phyloP scores from a whole-genome alignment of 495 filamentous ascomycete species.

The Pseudoneurospora amorphoporcata region DNA sequence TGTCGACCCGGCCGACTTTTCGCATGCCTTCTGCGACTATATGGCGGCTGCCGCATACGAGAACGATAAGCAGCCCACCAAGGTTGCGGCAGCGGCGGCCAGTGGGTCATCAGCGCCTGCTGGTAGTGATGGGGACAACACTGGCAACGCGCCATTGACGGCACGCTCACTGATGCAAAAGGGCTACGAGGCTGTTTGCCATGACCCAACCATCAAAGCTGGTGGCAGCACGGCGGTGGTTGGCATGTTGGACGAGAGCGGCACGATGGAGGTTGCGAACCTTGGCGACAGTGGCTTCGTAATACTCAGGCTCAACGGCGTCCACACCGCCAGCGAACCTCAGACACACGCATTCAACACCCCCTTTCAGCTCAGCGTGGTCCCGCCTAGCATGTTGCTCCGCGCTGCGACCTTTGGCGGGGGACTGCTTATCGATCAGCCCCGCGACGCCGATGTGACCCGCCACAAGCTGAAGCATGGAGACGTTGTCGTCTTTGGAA shows the following conservation, averaged over 20 bases:
- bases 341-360: slow-evolving; percentile 98
- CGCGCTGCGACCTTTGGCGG: slow-evolving; percentile 75
- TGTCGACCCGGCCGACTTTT: slow-evolving; percentile 90
- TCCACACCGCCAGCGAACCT: slow-evolving; percentile 69
- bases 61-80: slow-evolving; percentile 22
- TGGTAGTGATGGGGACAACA: neutral
- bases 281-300: slow-evolving; percentile 97
- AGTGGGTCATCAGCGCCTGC: slow-evolving; percentile 12
- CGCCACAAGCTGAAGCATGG: slow-evolving; percentile 71
- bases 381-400: slow-evolving; percentile 65
- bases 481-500: slow-evolving; percentile 83
- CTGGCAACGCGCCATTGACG: slow-evolving; percentile 25
- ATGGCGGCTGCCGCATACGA: slow-evolving; percentile 67
- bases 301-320: slow-evolving; percentile 68
- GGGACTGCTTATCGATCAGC: slow-evolving; percentile 66
- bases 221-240: slow-evolving; percentile 89
- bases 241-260: slow-evolving; percentile 57
- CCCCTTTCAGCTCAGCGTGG: slow-evolving; percentile 84
- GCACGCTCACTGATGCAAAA: slow-evolving; percentile 66
- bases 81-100: neutral
- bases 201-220: slow-evolving; percentile 59
- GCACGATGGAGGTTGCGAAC: slow-evolving; percentile 77
- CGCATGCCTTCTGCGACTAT: slow-evolving; percentile 84
- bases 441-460: slow-evolving; percentile 72
- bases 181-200: slow-evolving; percentile 71